phyloP scores from a whole-genome alignment of 805 yeast genomes.

The Vanderwaltozyma verrucispora region DNA sequence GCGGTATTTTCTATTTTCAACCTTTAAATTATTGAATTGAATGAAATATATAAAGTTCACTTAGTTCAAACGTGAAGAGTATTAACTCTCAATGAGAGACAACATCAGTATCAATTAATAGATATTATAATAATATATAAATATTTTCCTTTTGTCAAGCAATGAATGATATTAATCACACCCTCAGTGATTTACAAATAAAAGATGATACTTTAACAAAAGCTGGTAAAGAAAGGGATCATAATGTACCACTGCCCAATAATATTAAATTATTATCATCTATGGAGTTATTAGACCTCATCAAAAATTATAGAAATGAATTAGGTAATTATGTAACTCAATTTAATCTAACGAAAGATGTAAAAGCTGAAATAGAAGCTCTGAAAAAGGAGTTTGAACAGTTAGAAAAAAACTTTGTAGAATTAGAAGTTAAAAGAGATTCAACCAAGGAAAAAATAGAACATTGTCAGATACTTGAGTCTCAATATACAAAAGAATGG shows the following conservation, averaged over 20 bases:
- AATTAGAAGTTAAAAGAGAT: conserved; percentile 19
- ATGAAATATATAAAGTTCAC: no score
- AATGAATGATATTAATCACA: no score
- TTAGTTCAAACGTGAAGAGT: no score
- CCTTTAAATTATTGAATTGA: no score
- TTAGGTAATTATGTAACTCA: conserved; percentile 15
- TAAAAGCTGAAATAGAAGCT: conserved; percentile 4
- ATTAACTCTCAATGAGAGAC: no score
- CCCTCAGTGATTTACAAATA: background rate
- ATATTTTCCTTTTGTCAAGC: no score
- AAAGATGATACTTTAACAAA: background rate
- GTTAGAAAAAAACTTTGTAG: conserved; percentile 15
- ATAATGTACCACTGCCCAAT: conserved; percentile 13
- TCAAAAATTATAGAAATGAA: conserved; percentile 9
- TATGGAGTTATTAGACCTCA: conserved; percentile 15
- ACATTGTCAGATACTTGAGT: conserved; percentile 20
- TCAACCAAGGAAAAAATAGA: conserved; percentile 20
- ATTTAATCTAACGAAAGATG: conserved; percentile 13
- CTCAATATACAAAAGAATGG: conserved; percentile 29
- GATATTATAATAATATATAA: no score
- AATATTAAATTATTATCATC: conserved; percentile 16
- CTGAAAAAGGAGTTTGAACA: conserved; percentile 11
- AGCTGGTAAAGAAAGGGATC: background rate
- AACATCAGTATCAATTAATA: no score
- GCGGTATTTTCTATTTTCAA: no score